These are phyloP conservation scores for Pleurotus ostreatus DNA, from an alignment of 768 basidiomycete genomes.

Conservation along the genomic window DNA sequence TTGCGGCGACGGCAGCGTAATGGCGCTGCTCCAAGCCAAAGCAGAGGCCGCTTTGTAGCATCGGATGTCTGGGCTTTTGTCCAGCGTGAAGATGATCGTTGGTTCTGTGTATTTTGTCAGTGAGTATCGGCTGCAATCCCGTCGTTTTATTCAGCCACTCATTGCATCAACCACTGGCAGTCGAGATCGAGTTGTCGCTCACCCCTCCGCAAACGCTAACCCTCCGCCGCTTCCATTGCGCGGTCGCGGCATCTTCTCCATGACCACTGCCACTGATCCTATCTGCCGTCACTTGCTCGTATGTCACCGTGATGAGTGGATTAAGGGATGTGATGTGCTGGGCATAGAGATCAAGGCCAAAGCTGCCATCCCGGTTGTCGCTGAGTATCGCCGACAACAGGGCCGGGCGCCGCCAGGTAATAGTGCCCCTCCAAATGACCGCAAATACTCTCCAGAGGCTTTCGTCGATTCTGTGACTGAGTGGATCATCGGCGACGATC, in stretches of 20 bases:
- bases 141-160: no score
- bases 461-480: conserved; percentile 1
- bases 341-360: background rate
- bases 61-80: no score
- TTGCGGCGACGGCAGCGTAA: no score
- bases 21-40: no score
- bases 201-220: no score
- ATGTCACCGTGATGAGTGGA: background rate
- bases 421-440: background rate
- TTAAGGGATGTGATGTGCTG: background rate
- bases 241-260: no score
- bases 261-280: background rate
- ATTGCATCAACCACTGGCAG: no score
- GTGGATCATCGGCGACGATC: background rate
- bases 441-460: background rate
- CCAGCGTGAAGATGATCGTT: no score
- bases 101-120: no score
- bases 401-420: background rate
- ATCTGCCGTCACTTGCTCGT: background rate
- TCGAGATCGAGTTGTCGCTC: no score
- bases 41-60: no score
- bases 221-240: background rate
- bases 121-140: no score
- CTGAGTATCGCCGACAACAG: background rate
- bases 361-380: background rate